phyloP scores from a whole-genome alignment of 495 filamentous ascomycete genomes.

The Cercophora newfieldiana region DNA sequence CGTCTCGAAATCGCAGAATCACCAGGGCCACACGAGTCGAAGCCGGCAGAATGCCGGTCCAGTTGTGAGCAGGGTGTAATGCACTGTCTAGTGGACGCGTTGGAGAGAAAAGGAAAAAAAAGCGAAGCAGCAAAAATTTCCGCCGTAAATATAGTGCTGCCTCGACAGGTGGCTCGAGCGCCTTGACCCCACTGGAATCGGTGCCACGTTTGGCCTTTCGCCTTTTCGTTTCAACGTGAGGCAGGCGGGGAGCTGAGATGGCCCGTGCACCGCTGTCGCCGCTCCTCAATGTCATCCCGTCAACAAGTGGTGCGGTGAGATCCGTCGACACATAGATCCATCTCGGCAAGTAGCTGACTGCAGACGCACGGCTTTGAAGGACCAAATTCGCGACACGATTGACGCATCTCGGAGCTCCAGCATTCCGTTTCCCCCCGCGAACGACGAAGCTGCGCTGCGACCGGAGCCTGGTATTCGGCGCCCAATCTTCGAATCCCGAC shows the following conservation, averaged over 20 bases:
- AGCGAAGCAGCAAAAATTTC: not conserved
- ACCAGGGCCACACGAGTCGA: slow-evolving; percentile 61
- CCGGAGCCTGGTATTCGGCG: not conserved
- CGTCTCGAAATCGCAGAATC: slow-evolving; percentile 75
- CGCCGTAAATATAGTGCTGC: not conserved
- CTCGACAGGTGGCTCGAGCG: slow-evolving; percentile 5
- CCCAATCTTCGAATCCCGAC: not conserved
- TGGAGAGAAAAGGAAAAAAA: slow-evolving; percentile 51
- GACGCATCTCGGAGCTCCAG: not conserved
- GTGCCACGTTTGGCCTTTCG: slow-evolving; percentile 29
- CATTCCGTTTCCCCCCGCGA: not conserved
- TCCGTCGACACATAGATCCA: not conserved
- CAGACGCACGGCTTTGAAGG: not conserved
- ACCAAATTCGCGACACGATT: not conserved
- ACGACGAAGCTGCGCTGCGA: slow-evolving; percentile 12
- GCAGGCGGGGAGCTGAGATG: not conserved
- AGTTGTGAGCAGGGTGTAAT: slow-evolving; percentile 64
- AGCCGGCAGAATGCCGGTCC: slow-evolving; percentile 69
- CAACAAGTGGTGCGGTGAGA: slow-evolving; percentile 15
- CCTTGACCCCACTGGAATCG: slow-evolving; percentile 13
- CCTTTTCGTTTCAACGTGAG: slow-evolving; percentile 5
- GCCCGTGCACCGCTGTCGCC: slow-evolving; percentile 10
- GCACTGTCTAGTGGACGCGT: slow-evolving; percentile 90
- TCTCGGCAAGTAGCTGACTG: not conserved
- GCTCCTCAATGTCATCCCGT: not conserved